A percentile compares a stretch with the other conserved stretches of the same genome.
These are phyloP conservation scores for Tetrapisispora namnaoensis DNA, from an alignment of 805 yeast species.

Conservation along the genomic window DNA sequence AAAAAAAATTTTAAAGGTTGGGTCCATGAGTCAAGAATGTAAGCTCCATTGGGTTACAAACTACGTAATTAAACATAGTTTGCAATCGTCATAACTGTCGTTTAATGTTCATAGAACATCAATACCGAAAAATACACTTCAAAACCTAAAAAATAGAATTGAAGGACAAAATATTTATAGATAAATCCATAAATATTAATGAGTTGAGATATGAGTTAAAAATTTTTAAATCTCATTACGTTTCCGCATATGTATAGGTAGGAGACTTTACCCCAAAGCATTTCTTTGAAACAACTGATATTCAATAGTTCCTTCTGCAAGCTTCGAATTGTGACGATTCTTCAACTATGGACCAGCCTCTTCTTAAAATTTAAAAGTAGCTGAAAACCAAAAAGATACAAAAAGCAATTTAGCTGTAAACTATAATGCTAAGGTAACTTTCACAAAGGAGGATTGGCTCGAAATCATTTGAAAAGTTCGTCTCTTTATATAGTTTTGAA, in stretches of 20 bases:
- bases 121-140: constrained; percentile 44
- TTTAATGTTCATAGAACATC: constrained; percentile 46
- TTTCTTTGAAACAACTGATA: constrained; percentile 15
- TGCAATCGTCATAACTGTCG: constrained; percentile 70
- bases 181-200: constrained; percentile 13
- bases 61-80: constrained; percentile 9
- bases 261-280: constrained; percentile 88
- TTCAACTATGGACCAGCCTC: constrained; percentile 51
- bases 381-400: too few species aligned
- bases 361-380: too few species aligned
- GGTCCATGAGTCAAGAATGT: constrained; percentile 60
- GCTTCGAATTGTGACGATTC: constrained; percentile 69
- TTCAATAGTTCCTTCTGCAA: constrained; percentile 36
- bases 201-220: constrained; percentile 31
- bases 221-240: constrained; percentile 36
- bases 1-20: constrained; percentile 11
- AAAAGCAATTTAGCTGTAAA: too few species aligned
- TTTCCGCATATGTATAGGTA: constrained; percentile 59
- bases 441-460: too few species aligned
- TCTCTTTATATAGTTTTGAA: neutral
- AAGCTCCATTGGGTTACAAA: constrained; percentile 77
- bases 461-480: too few species aligned
- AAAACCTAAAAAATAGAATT: neutral
- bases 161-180: constrained; percentile 14
- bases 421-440: too few species aligned